These are phyloP conservation scores for Malus sieversii DNA, from an alignment of 306 rosid species.

Conservation along the genomic window DNA sequence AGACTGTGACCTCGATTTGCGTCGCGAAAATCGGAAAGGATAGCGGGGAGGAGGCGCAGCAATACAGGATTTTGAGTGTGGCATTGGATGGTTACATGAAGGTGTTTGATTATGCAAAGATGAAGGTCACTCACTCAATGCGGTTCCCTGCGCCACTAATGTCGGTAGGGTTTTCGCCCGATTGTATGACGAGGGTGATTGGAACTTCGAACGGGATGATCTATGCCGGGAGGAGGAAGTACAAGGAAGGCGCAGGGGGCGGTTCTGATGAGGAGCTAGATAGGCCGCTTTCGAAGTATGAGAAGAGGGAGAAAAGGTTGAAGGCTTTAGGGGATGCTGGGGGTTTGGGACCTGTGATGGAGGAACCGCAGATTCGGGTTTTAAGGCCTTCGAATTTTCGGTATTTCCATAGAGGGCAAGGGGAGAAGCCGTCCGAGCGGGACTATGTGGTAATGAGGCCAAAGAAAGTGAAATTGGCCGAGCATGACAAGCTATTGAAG, in stretches of 20 bases:
- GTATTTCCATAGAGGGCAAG: constrained; percentile 84
- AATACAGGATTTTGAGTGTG: constrained; percentile 67
- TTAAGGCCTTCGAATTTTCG: constrained; percentile 48
- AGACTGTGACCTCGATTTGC: constrained; percentile 76
- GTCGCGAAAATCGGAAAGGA: constrained; percentile 45
- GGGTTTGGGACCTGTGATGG: constrained; percentile 28
- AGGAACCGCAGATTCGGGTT: constrained; percentile 27
- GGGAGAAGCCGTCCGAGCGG: constrained; percentile 58
- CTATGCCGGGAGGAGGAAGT: constrained; percentile 66
- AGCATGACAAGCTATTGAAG: constrained; percentile 71
- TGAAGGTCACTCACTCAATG: constrained; percentile 78
- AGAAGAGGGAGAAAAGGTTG: constrained; percentile 9
- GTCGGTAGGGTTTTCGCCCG: constrained; percentile 61
- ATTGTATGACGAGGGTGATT: constrained; percentile 48
- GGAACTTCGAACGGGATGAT: constrained; percentile 80
- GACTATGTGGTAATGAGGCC: constrained; percentile 58
- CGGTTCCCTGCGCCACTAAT: constrained; percentile 85
- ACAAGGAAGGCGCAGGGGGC: constrained; percentile 30
- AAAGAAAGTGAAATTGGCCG: constrained; percentile 47
- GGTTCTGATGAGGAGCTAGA: constrained; percentile 14
- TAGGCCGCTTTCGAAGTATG: not conserved
- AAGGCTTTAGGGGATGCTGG: constrained; percentile 14
- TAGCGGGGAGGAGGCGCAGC: constrained; percentile 42
- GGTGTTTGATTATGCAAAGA: constrained; percentile 68
- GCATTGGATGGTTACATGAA: constrained; percentile 91